Base-by-base conservation (phyloP, 768 basidiomycete genomes). In the Phallus indusiatus region DNA sequence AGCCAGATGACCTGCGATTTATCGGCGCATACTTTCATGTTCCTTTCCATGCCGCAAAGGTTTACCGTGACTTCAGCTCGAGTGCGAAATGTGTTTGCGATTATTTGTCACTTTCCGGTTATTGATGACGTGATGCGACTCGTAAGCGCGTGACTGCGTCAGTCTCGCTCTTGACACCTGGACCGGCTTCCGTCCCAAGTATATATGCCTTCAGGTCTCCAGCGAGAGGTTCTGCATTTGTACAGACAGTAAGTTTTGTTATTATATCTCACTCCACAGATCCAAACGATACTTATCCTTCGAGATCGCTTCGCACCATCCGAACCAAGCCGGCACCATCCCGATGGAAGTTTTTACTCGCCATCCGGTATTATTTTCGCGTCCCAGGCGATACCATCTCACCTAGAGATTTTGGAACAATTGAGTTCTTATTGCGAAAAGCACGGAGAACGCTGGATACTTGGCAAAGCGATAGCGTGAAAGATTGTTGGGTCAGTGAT, bases 371-470 rank as follows among this genome's bases (percentile, higher is more conserved):
- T 68, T 79, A 75, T 12, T 92, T 93, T 70, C 85, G 74, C 67
- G 74, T 74, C 6, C 84, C 85, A 65, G 84, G 86, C 5, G 65
- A 75, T 5, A 73, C 73, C 1, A 75, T 89, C 22, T 80, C 85
- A 3, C 78, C 85, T 5, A 81, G 86, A 11, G 80, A 88, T 56
- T 75, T 91, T 60, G 76, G 77, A 56, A 80, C 80, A 9, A 79
- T 92, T 37, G 90, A 93, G 64, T 85, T 90, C 68, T 74, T 90
- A 35, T 67, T 93, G n/a, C 79, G 90, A 50, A 81, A 80, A 56
- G 86, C 86, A 1, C 70, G 65, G 53, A 75, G 83, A 61, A 89
- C 63, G 64, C 91, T 42, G 86, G 88, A 65, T 75, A 78, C 52
- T 70, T 89, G 83, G 64, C 85, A 89, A 70, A 79, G 78, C 56